Percentiles rank a stretch among this genome's conserved stretches.
Evolutionary conservation across 768 basidiomycete genomes (phyloP).

Genomic region (Mycena leptocephala): DNA sequence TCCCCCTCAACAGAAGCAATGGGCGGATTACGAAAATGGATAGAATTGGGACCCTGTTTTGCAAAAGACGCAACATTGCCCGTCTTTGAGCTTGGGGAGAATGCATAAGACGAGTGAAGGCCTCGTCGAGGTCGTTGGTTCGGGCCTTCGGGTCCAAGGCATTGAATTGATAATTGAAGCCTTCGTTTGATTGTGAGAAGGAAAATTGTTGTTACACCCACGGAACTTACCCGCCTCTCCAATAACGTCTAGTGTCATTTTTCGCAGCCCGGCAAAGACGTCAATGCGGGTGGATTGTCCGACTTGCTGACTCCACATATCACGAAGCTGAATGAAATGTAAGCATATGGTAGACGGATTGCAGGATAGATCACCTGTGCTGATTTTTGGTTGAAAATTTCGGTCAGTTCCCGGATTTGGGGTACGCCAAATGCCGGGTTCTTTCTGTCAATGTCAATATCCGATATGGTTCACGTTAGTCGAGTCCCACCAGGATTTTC

Average conservation of each 20-base stretch:
- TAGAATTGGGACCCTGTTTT: constrained; percentile 20
- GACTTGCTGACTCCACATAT: constrained; percentile 53
- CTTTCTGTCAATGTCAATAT: constrained; percentile 44
- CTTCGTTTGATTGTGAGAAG: too few species aligned
- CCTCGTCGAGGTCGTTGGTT: constrained; percentile 56
- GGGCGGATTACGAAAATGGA: constrained; percentile 46
- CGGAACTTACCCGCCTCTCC: too few species aligned
- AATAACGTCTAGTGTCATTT: too few species aligned
- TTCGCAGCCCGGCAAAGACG: constrained; percentile 75
- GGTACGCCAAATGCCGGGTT: constrained; percentile 78
- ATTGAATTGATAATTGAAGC: too few species aligned
- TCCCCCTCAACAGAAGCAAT: too few species aligned
- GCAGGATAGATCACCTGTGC: constrained; percentile 52
- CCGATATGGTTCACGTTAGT: constrained; percentile 35
- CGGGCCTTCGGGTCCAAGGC: constrained; percentile 49
- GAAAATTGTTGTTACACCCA: too few species aligned
- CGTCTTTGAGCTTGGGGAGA: constrained; percentile 10
- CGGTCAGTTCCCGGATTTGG: constrained; percentile 69
- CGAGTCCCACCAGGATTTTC: not conserved
- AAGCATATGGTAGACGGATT: too few species aligned
- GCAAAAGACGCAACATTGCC: constrained; percentile 25
- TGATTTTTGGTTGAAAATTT: constrained; percentile 65
- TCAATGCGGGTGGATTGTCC: constrained; percentile 64
- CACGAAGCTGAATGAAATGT: constrained; percentile 54
- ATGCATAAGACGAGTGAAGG: constrained; percentile 58